Evolutionary conservation across 805 yeast genomes (phyloP).

Genomic region (Teunomyces funiuensis): DNA sequence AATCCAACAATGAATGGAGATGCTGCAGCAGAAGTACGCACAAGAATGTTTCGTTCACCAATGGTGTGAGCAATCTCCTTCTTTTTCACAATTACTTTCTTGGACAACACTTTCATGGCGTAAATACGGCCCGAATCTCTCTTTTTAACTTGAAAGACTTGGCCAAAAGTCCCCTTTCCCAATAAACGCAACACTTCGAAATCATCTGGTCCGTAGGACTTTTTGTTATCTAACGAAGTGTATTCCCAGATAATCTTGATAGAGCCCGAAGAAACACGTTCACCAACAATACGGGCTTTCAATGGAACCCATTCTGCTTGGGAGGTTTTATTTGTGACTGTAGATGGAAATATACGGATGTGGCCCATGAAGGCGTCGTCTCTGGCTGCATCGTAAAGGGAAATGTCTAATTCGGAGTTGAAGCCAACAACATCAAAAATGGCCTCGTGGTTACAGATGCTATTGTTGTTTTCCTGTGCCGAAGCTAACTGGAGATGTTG

Average conservation of each 20-base stretch:
- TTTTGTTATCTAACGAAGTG: constrained; percentile 60
- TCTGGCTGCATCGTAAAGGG: constrained; percentile 83
- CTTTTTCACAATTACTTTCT: constrained; percentile 92
- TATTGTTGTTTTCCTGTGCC: constrained; percentile 12
- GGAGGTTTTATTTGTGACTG: constrained; percentile 38
- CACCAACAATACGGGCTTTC: constrained; percentile 72
- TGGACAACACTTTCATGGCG: constrained; percentile 96
- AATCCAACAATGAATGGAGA: constrained; percentile 94
- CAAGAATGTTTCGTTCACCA: constrained; percentile 93
- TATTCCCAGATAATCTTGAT: constrained; percentile 75
- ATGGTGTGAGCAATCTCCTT: constrained; percentile 98
- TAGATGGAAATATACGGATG: constrained; percentile 66
- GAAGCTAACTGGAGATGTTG: constrained; percentile 32
- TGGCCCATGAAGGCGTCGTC: constrained; percentile 88
- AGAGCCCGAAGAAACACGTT: constrained; percentile 70
- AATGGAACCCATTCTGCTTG: constrained; percentile 74
- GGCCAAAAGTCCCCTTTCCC: constrained; percentile 98
- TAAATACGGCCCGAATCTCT: constrained; percentile 86
- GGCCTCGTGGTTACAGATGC: constrained; percentile 60
- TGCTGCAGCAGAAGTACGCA: constrained; percentile 83
- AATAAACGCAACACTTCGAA: constrained; percentile 86
- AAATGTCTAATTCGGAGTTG: constrained; percentile 79
- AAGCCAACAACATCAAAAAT: constrained; percentile 88
- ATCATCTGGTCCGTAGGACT: constrained; percentile 89
- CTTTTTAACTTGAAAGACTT: constrained; percentile 93